Conservation (phyloP, 2,329 filamentous ascomycete genomes). For the Diaporthe citriasiana region DNA sequence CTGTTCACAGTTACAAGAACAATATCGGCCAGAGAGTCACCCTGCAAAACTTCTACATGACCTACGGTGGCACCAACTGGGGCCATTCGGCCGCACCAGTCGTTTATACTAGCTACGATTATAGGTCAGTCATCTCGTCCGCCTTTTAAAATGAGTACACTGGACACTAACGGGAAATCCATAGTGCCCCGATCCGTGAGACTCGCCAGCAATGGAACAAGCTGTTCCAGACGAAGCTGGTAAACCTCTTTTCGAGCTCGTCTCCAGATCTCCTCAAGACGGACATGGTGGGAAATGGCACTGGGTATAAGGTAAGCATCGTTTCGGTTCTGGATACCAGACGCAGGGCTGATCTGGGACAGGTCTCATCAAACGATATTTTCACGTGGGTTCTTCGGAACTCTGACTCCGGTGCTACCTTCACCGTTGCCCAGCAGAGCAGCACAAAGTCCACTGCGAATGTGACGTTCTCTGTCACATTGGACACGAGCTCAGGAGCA, state of each 20-base stretch:
- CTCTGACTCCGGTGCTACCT: slow-evolving; percentile 62
- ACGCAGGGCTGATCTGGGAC: slow-evolving; percentile 10
- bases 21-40: slow-evolving; percentile 65
- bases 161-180: not conserved
- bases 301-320: slow-evolving; percentile 53
- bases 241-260: slow-evolving; percentile 67
- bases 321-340: too few relatives aligned
- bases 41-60: slow-evolving; percentile 65
- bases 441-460: slow-evolving; percentile 59
- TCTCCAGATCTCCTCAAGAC: slow-evolving; percentile 65
- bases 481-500: slow-evolving; percentile 61
- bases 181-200: slow-evolving; percentile 64
- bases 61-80: slow-evolving; percentile 70
- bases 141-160: not conserved
- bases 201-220: slow-evolving; percentile 67
- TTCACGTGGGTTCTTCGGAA: slow-evolving; percentile 68
- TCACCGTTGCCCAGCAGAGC: slow-evolving; percentile 64
- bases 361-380: slow-evolving; percentile 54
- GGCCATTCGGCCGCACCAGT: slow-evolving; percentile 64
- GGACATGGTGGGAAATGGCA: slow-evolving; percentile 68
- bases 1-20: slow-evolving; percentile 60
- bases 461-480: slow-evolving; percentile 61
- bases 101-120: slow-evolving; percentile 63
- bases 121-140: slow-evolving; percentile 45
- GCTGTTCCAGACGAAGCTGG: slow-evolving; percentile 67